Conservation (phyloP, 768 basidiomycete species). For the Auriculariales sp. region DNA sequence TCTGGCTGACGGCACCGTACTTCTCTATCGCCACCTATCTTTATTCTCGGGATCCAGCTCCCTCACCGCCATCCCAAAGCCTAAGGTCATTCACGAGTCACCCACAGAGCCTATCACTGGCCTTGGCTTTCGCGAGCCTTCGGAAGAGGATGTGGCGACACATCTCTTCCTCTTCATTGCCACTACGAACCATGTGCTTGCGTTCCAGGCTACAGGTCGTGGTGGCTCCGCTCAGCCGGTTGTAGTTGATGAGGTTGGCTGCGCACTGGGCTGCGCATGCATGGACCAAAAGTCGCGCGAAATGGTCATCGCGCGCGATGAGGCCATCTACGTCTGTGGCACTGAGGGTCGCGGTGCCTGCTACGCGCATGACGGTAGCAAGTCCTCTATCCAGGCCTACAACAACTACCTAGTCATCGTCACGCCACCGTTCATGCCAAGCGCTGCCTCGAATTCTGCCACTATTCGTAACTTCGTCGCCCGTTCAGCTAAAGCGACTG, state of each 20-base stretch:
- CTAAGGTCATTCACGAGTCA: slow-evolving; percentile 70
- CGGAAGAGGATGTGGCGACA: slow-evolving; percentile 16
- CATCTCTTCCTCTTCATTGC: slow-evolving; percentile 64
- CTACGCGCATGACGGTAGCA: slow-evolving; percentile 85
- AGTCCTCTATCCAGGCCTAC: slow-evolving; percentile 62
- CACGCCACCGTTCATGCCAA: slow-evolving; percentile 67
- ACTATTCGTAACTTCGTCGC: slow-evolving; percentile 65
- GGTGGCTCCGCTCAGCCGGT: slow-evolving; percentile 44
- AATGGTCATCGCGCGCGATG: slow-evolving; percentile 78
- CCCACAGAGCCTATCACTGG: slow-evolving; percentile 84
- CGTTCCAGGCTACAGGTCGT: slow-evolving; percentile 58
- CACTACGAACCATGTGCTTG: slow-evolving; percentile 72
- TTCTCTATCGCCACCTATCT: slow-evolving; percentile 82
- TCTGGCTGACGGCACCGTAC: slow-evolving; percentile 86
- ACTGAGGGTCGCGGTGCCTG: slow-evolving; percentile 71
- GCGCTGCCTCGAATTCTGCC: slow-evolving; percentile 48
- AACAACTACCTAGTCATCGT: slow-evolving; percentile 82
- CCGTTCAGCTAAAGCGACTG: slow-evolving; percentile 25
- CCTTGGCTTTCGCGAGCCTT: slow-evolving; percentile 69
- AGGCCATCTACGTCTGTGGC: slow-evolving; percentile 80
- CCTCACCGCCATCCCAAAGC: slow-evolving; percentile 70
- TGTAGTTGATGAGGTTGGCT: slow-evolving; percentile 77
- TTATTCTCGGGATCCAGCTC: slow-evolving; percentile 49
- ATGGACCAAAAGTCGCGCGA: slow-evolving; percentile 62
- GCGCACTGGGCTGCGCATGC: slow-evolving; percentile 67